Evolutionary conservation across 306 rosid genomes (phyloP), one percentile per base, ranked within the genome.

Genomic region (Casuarina cunninghamiana): DNA sequence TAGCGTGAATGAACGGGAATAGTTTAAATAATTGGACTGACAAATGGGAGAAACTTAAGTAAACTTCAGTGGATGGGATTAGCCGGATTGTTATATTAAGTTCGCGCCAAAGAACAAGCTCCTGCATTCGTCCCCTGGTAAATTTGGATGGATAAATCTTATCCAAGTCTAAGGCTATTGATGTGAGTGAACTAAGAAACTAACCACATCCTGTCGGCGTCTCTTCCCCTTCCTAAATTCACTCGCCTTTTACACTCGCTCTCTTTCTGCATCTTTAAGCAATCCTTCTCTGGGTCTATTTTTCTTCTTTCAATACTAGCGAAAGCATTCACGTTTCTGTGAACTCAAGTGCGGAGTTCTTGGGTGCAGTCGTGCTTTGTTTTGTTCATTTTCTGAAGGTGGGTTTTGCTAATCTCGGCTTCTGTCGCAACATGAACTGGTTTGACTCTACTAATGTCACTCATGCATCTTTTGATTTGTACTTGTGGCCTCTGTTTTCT

Each of bases 41-140:
- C 19, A 21, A 10, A 5, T 10, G 5, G 41, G 13, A 13, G 45
- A n/a, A n/a, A 6, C 55, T 38, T 11, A 4, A 70, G 54, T 69
- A 69, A 44, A 35, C 2, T 50, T 41, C 21, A n/a, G 58, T 4
- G 38, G 65, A 62, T 42, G 3, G 74, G 26, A 15, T 7, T 39
- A 5, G 58, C 75, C 62, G 65, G 41, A 19, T 39, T 79, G 72
- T 48, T 79, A 21, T 5, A 0, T 65, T 79, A 76, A 55, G 84
- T 77, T 81, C 82, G 83, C 87, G 87, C 85, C 80, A 81, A 81
- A 77, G 58, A 16, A 16, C 39, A 11, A 55, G 26, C 42, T 75
- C 32, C 68, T 53, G 61, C 49, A 2, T 76, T 21, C 70, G 69
- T 72, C 49, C 26, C 42, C 9, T 13, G 3, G 71, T 49, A 69